Base-by-base conservation (phyloP, 257 asterid species). In the Lithospermum erythrorhizon region DNA sequence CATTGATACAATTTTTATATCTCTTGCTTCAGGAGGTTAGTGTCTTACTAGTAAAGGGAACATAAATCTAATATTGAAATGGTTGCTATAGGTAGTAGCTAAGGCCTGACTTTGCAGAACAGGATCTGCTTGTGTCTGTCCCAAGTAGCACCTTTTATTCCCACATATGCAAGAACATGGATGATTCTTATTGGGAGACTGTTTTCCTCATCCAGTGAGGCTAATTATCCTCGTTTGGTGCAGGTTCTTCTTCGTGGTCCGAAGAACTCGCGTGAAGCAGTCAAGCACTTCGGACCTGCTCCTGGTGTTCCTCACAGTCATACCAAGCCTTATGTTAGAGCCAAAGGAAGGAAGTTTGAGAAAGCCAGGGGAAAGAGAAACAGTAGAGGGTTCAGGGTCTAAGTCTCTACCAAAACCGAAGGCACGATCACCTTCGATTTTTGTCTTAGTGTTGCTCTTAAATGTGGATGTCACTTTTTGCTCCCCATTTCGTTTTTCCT, bases 271-370 rank as follows among this genome's bases (percentile, higher is more conserved):
- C 94, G 98, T 47, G 98, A 90, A 76, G 96, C 96, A 35, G 96
- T 87, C 68, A 90, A 74, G 75, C 97, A 90, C 81, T 90, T 90
- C 68, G 97, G 97, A n/a, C 90, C 95, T n/a, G 97, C 97, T 51
- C 97, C 97, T 22, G 97, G 97, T 74, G 97, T 90, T 20, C 97
- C 97, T 2, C 95, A 85, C 84, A 90, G 97, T 71, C 96, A 87
- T 76, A 82, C 96, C 70, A 90, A 90, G 78, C 97, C 96, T 3
- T 90, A 83, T 55, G 96, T 90, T 53, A 84, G 97, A 55, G 45
- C 97, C 19, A 85, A 87, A 84, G 97, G 98, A 60, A 79, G 98
- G 76, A 90, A 90, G 68, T 90, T 90, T 32, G 97, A 90, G 84
- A 74, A 78, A 0, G 97, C 97, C 5, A 79, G 97, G 68, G 97